Evolutionary conservation across 1,139 yeast species (phyloP), one percentile per base, ranked within the genome.

Genomic region (Suhomyces maxii): DNA sequence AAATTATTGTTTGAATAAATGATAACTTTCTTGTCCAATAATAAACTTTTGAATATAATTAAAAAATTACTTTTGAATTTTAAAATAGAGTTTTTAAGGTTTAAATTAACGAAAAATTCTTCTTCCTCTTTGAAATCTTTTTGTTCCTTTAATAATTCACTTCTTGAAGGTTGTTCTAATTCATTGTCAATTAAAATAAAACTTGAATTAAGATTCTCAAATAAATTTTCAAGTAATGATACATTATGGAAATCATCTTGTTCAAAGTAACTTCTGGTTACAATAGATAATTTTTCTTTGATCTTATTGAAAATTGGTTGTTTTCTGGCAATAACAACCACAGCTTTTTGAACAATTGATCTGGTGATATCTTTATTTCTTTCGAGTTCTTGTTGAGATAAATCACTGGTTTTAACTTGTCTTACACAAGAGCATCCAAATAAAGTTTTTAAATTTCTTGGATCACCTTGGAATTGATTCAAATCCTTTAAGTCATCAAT

Each of bases 371-470:
- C 93, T 25, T 77, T 76, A 47, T 83, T 79, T 48, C 79, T 70
- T 44, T 76, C 77, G 30, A 79, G 59, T 53, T 74, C 79, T 44
- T 66, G 70, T 34, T 56, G 61, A 1, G 71, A 60, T 46, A 93
- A 69, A 34, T 84, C 86, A 33, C 80, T 77, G 2, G 88, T 74
- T 46, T 80, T 77, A 37, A 90, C 79, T 64, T 93, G 98, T 40
- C 97, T 76, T 26, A 91, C 90, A 66, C 99, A 93, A 0, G 96
- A 86, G 53, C 96, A 88, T 1, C 97, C 99, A 73, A 93, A 93
- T 13, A 90, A 67, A 0, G 99, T 93, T 23, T 84, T 80, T 35
- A 82, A 71, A 50, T 77, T 62, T 45, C 76, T 69, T 7, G 82
- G 79, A 42, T 75, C 76, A 7, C 72, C 71, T 41, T 60, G 66